Base-by-base conservation (phyloP, 345 rosid species). In the Alliaria petiolata region DNA sequence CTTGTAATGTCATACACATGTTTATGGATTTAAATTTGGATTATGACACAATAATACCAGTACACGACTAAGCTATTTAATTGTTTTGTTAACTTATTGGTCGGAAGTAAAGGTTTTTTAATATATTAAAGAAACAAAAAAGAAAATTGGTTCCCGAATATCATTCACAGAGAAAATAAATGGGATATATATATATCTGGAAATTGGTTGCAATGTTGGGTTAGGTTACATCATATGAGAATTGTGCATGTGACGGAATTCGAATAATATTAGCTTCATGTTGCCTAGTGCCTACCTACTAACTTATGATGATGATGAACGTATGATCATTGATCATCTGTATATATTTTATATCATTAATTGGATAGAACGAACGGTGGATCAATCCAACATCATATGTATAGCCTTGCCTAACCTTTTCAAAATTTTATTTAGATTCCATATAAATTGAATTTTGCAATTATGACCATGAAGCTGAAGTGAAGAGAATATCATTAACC, bases 161-260 rank as follows among this genome's bases (percentile, higher is more conserved):
- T 22, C 16, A 26, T 16, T 52, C 17, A 56, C 19, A 56, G 33
- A 19, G 2, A 36, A 26, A 5, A 53, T 8, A 45, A 34, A 46
- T 0, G 5, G 0, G 0, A 69, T 35, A 56, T 56, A 69, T 35
- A 56, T 56, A 33, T 34, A 11, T 25, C 50, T 59, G 70, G 76
- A 34, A 72, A 44, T 35, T 16, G 40, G 49, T 54, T 57, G 70
- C 49, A 54, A 13, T 54, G 58, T 72, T 72, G 56, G 76, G 70
- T 54, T 63, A 25, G 56, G 64, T 54, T 53, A 63, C 40, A 22
- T 1, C 63, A 63, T 33, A 53, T 63, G 31, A 36, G 39, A 31
- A 63, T 53, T 5, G 42, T 62, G 17, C 76, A 53, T 72, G 76
- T 63, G 70, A 33, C 53, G 52, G 16, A 51, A 16, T 50, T 71